Conservation (phyloP, 2,329 filamentous ascomycete genomes). For the Pseudopithomyces chartarum region DNA sequence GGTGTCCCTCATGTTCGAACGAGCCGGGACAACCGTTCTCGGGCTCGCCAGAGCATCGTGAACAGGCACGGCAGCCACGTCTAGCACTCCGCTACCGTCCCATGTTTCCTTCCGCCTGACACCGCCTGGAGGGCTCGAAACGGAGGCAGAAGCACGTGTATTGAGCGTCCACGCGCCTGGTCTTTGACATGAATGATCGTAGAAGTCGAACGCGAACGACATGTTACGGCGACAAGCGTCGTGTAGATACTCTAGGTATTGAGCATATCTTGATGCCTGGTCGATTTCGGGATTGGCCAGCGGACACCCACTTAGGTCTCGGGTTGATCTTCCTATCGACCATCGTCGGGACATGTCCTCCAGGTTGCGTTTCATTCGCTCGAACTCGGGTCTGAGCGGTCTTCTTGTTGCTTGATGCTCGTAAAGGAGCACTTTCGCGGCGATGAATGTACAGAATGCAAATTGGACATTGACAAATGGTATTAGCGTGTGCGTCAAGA, state of each 20-base stretch:
- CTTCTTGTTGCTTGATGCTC: slow-evolving; percentile 25
- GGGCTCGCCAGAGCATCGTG: background rate
- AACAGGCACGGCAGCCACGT: background rate
- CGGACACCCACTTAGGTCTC: background rate
- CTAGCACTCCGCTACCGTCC: background rate
- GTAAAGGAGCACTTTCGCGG: slow-evolving; percentile 38
- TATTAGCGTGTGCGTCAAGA: slow-evolving; percentile 32
- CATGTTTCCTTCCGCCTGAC: background rate
- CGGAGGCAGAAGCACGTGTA: background rate
- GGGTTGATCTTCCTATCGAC: slow-evolving; percentile 7
- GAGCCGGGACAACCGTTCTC: background rate
- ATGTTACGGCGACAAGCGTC: slow-evolving; percentile 26
- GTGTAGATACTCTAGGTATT: slow-evolving; percentile 27
- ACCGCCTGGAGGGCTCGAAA: background rate
- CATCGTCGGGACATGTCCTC: slow-evolving; percentile 38
- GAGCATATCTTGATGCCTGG: slow-evolving; percentile 34
- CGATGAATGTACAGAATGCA: slow-evolving; percentile 39
- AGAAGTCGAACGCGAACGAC: slow-evolving; percentile 34
- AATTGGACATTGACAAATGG: slow-evolving; percentile 43
- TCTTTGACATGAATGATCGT: slow-evolving; percentile 35
- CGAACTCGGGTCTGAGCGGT: slow-evolving; percentile 30
- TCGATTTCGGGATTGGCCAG: slow-evolving; percentile 7
- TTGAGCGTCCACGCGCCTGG: background rate
- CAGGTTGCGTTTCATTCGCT: slow-evolving; percentile 26
- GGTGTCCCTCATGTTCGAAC: background rate